These are phyloP conservation scores for Canavalia gladiata DNA, from an alignment of 306 rosid genomes.

Conservation along the genomic window DNA sequence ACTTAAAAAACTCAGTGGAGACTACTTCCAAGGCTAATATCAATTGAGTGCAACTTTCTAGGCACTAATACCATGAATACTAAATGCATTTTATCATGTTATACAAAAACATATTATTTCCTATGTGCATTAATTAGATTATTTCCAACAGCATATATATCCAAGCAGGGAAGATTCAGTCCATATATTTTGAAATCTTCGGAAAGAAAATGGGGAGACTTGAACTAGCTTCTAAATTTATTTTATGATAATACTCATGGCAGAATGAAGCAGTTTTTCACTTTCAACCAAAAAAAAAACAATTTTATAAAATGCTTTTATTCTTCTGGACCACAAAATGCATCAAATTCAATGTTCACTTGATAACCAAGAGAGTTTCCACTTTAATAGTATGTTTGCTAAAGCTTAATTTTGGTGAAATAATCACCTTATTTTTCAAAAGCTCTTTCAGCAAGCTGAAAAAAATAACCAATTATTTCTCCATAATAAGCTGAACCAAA, in stretches of 20 bases:
- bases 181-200: conserved; percentile 34
- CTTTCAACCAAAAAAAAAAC: conserved; percentile 22
- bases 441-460: too few species aligned
- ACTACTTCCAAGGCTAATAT: too few species aligned
- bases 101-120: too few species aligned
- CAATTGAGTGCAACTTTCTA: too few species aligned
- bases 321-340: conserved; percentile 33
- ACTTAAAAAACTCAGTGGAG: too few species aligned
- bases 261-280: conserved; percentile 4
- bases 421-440: too few species aligned
- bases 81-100: too few species aligned
- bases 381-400: neutral
- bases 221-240: conserved; percentile 28
- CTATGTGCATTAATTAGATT: too few species aligned
- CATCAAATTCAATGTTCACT: conserved; percentile 30
- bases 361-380: conserved; percentile 31
- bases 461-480: too few species aligned
- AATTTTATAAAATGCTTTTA: conserved; percentile 16
- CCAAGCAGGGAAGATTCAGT: conserved; percentile 31
- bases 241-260: conserved; percentile 25
- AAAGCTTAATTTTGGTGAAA: too few species aligned
- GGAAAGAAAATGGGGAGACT: conserved; percentile 29
- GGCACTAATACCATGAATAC: too few species aligned
- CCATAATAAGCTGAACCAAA: too few species aligned
- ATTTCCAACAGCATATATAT: conserved; percentile 4